Evolutionary conservation across 2,329 filamentous ascomycete genomes (phyloP), one percentile per base, ranked within the genome.

Genomic region (Penicillium fuscoglaucum): DNA sequence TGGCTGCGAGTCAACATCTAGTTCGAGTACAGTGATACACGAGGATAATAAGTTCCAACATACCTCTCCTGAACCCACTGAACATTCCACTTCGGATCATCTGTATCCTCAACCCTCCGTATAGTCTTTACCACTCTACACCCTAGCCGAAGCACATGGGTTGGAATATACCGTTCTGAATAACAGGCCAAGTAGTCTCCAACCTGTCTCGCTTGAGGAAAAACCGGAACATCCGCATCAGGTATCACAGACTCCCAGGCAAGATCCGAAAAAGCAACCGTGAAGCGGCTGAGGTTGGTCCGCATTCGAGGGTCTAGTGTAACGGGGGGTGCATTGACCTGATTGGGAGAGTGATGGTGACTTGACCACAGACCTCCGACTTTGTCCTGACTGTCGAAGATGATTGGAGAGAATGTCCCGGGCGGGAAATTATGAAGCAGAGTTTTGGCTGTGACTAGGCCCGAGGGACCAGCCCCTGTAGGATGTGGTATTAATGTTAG

Each of bases 301-400:
- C 68, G 67, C 71, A 75, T 74, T 4, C 84, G 84, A 17, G 84
- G 79, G 80, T 90, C 89, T 52, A 89, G 81, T 35, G 61, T 58
- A 33, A 61, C 59, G 2, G 37, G 33, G 21, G 45, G n/a, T 5
- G n/a, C 19, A 40, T 45, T 21, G 21, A 7, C 7, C 13, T 31
- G 12, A 51, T 15, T 33, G 13, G 53, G 8, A 2, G 53, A n/a
- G 19, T 40, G 28, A 26, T n/a, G 35, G 19, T 28, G 24, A 35
- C 24, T 76, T 4, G 88, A 87, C 91, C 91, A 96, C n/a, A 95
- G 83, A 0, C 91, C 91, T 12, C 90, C 91, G 17, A 93, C 81
- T 40, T 84, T 81, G 35, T 80, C 69, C 47, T 86, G 82, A 17
- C 82, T 77, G 49, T 96, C 91, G 67, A 89, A 90, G 26, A 96